A percentile compares a stretch with the other conserved stretches of the same genome.
Evolutionary conservation across 164 flowering plant species (phyloP).

Genomic region (grape (Vitis vinifera)): ASM3070453v1 NC_081822.1:26902501-26903000

Average conservation of each 20-base stretch:
- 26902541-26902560: slow-evolving; percentile 36
- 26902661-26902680: slow-evolving; percentile 56
- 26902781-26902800: slow-evolving; percentile 35
- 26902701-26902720: slow-evolving; percentile 59
- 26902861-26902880: slow-evolving; percentile 44
- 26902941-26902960: too few relatives aligned
- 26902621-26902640: slow-evolving; percentile 87
- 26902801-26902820: slow-evolving; percentile 66
- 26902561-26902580: slow-evolving; percentile 46
- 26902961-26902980: too few relatives aligned
- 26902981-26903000: too few relatives aligned
- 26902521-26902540: slow-evolving; percentile 51
- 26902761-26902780: slow-evolving; percentile 46
- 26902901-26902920: slow-evolving; percentile 30
- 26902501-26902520: slow-evolving; percentile 29
- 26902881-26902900: slow-evolving; percentile 65
- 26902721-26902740: slow-evolving; percentile 78
- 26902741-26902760: slow-evolving; percentile 71
- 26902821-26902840: slow-evolving; percentile 86
- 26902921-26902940: too few relatives aligned
- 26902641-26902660: slow-evolving; percentile 53
- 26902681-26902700: slow-evolving; percentile 59
- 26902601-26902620: slow-evolving; percentile 63
- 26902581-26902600: slow-evolving; percentile 95
- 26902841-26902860: slow-evolving; percentile 71